Base-by-base conservation (phyloP, 2,329 filamentous ascomycete species). In the Lachnellula hyalina region DNA sequence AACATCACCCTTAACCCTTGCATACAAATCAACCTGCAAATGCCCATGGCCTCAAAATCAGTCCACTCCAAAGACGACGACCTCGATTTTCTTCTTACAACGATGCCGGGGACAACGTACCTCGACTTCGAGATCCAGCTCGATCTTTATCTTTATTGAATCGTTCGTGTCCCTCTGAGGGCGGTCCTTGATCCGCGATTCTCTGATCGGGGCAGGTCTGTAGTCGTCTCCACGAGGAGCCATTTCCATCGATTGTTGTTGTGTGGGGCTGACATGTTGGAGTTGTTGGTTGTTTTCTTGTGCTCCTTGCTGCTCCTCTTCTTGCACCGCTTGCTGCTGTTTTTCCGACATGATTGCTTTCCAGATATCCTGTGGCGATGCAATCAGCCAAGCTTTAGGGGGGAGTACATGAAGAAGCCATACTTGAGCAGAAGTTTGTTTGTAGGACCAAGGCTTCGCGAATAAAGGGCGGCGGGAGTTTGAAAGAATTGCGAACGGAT, bases 101-200 rank as follows among this genome's bases (percentile, higher is more conserved):
- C 28, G 28, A 32, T 9, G 28, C 28, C 28, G 28, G 28, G 28
- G 28, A 44, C 12, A 44, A 44, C 34, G 56, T 57, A 69, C 67
- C 65, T 70, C 61, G 47, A 63, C 61, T 56, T 63, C 62, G 44
- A 61, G 61, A 61, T 71, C 69, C 53, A 71, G 49, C 60, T 71
- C 69, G 57, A 71, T 69, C 52, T 65, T 67, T 11, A 44, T 21
- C 19, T 44, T 44, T 19, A 44, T 19, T 2, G 41, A 44, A 21
- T 44, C 19, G 17, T 23, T 44, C 32, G 62, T 61, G 52, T 67
- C 66, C 42, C 36, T 48, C 15, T 57, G n/a, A 7, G 67, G 68
- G 5, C 68, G 59, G 56, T 71, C 68, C 41, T 66, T 61, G 49
- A 71, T 70, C 52, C 68, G 65, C 8, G 67, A 70, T 58, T 71